Evolutionary conservation across 106 monocot genomes (phyloP).

Genomic region (Vanilla planifolia): DNA sequence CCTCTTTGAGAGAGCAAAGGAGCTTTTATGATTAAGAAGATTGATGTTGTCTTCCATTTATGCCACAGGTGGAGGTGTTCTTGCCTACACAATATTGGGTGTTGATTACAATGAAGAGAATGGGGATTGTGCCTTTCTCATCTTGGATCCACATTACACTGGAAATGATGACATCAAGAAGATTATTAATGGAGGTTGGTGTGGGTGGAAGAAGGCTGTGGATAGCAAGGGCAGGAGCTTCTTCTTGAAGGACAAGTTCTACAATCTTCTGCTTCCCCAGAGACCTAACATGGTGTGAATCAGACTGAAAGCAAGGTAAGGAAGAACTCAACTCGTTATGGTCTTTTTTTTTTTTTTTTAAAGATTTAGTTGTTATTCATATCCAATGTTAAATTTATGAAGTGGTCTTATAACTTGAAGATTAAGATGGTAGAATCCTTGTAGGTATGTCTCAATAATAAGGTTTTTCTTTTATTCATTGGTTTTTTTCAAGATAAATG

Average conservation of each 20-base stretch:
- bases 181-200: conserved; percentile 89
- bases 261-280: conserved; percentile 96
- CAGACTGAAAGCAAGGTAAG: conserved; percentile 4
- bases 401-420: too few relatives aligned
- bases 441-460: too few relatives aligned
- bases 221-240: conserved; percentile 85
- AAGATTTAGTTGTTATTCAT: too few relatives aligned
- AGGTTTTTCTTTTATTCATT: too few relatives aligned
- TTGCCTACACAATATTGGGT: conserved; percentile 89
- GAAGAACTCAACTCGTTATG: too few relatives aligned
- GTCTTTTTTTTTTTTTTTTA: too few relatives aligned
- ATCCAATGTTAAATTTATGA: too few relatives aligned
- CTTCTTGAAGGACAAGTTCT: conserved; percentile 93
- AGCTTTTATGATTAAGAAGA: too few relatives aligned
- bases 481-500: too few relatives aligned
- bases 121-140: conserved; percentile 96
- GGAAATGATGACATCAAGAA: conserved; percentile 80
- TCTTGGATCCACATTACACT: conserved; percentile 95
- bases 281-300: conserved; percentile 95
- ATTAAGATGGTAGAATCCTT: too few relatives aligned
- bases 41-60: too few relatives aligned
- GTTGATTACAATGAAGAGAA: conserved; percentile 82
- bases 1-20: too few relatives aligned
- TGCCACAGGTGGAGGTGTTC: conserved; percentile 81
- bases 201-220: conserved; percentile 91